phyloP scores from a whole-genome alignment of 352 stramenopile species.

The Phytophthora pini region DNA sequence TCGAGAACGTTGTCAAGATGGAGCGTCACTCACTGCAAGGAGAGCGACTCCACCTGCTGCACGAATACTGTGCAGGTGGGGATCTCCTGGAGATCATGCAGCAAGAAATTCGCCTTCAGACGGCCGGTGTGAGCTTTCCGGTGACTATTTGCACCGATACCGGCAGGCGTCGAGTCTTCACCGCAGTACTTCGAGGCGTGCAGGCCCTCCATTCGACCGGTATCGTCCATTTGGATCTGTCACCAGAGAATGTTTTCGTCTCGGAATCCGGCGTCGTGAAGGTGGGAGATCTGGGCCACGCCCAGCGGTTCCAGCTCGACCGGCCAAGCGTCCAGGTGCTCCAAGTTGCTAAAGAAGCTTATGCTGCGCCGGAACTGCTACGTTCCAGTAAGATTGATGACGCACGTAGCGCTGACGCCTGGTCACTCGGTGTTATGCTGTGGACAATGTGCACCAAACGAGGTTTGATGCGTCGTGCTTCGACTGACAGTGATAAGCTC shows the following conservation, averaged over 20 bases:
- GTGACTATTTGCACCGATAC: slow-evolving; percentile 51
- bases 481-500: slow-evolving; percentile 53
- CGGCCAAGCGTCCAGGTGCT: slow-evolving; percentile 25
- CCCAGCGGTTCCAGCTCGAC: slow-evolving; percentile 38
- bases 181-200: slow-evolving; percentile 87
- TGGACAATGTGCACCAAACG: slow-evolving; percentile 72
- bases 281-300: slow-evolving; percentile 93
- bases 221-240: slow-evolving; percentile 94
- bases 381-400: slow-evolving; percentile 39
- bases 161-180: slow-evolving; percentile 50
- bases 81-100: slow-evolving; percentile 67
- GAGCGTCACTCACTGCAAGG: slow-evolving; percentile 53
- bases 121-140: slow-evolving; percentile 39
- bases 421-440: slow-evolving; percentile 76
- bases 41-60: slow-evolving; percentile 63
- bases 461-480: slow-evolving; percentile 55
- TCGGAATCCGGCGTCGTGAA: slow-evolving; percentile 78
- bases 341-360: slow-evolving; percentile 67
- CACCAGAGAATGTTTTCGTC: slow-evolving; percentile 95
- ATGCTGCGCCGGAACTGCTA: slow-evolving; percentile 74
- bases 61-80: slow-evolving; percentile 72
- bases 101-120: slow-evolving; percentile 53
- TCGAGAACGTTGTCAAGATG: slow-evolving; percentile 56
- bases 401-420: slow-evolving; percentile 66
- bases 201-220: slow-evolving; percentile 82